These are phyloP conservation scores for Penicillium macrosclerotiorum DNA, from an alignment of 495 filamentous ascomycete species.

Conservation along the genomic window DNA sequence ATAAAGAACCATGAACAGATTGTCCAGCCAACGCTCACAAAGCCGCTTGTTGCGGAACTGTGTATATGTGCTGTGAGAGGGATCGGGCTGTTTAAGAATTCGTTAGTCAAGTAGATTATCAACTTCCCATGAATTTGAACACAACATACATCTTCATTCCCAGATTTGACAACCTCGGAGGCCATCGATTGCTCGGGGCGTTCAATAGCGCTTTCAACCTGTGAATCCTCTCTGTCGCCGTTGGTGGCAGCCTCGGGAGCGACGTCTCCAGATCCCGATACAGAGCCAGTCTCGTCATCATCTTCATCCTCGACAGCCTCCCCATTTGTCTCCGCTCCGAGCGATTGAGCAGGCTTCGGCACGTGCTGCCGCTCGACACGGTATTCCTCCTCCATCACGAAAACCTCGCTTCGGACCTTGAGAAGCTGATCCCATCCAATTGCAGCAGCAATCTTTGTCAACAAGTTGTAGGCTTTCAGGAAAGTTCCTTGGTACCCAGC, in stretches of 20 bases:
- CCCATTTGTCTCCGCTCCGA: conserved; percentile 47
- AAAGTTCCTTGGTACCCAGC: conserved; percentile 91
- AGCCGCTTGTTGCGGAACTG: conserved; percentile 93
- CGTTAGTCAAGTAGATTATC: conserved; percentile 7
- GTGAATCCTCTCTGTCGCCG: conserved; percentile 35
- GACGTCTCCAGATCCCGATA: conserved; percentile 32
- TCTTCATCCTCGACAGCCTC: conserved; percentile 24
- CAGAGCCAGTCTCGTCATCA: conserved; percentile 36
- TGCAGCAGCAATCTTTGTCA: conserved; percentile 91
- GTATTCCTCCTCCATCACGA: conserved; percentile 99
- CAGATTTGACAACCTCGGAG: conserved; percentile 77
- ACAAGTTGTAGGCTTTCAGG: conserved; percentile 85
- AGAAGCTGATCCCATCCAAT: conserved; percentile 97
- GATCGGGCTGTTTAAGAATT: conserved; percentile 35
- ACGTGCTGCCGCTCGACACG: conserved; percentile 79
- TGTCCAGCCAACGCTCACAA: conserved; percentile 97
- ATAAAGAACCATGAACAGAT: conserved; percentile 98
- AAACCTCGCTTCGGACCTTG: conserved; percentile 90
- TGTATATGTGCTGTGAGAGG: conserved; percentile 52
- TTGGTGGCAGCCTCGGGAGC: conserved; percentile 27
- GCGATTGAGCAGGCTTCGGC: conserved; percentile 48
- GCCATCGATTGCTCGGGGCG: conserved; percentile 80
- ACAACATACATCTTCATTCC: conserved; percentile 71
- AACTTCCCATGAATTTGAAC: neutral
- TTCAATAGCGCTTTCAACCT: conserved; percentile 56